Conservation (phyloP, 805 yeast species). For the Saccharomycopsis malanga region DNA sequence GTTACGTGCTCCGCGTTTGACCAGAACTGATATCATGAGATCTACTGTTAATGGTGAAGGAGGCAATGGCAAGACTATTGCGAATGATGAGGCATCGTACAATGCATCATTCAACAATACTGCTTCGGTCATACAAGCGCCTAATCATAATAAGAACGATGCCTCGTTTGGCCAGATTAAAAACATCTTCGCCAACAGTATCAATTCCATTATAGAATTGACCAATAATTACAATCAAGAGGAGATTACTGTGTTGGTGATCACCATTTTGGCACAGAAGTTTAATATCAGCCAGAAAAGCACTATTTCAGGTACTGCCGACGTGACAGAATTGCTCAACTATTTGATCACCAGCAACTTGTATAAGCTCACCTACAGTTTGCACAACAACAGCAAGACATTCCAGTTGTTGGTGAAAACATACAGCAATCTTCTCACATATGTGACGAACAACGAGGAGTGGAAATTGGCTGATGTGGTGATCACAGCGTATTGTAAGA, state of each 20-base stretch:
- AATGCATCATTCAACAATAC: background rate
- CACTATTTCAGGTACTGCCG: background rate
- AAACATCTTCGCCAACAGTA: conserved; percentile 53
- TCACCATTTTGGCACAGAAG: conserved; percentile 79
- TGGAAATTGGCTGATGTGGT: conserved; percentile 34
- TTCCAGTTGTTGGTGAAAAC: conserved; percentile 44
- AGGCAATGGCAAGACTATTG: background rate
- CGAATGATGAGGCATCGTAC: conserved; percentile 1
- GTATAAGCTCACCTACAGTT: conserved; percentile 7
- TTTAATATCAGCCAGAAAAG: conserved; percentile 1
- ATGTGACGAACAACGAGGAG: conserved; percentile 39
- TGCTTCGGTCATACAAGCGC: background rate
- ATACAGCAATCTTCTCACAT: conserved; percentile 43
- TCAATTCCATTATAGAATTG: conserved; percentile 59
- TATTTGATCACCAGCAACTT: conserved; percentile 12
- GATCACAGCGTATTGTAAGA: conserved; percentile 41
- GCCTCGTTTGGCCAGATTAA: conserved; percentile 4
- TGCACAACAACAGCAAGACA: conserved; percentile 14
- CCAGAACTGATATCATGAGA: background rate
- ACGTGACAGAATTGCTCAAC: conserved; percentile 42
- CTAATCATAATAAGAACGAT: background rate
- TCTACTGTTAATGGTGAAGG: background rate
- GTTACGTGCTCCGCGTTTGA: conserved; percentile 1
- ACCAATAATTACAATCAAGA: conserved; percentile 61
- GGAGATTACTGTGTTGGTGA: conserved; percentile 67